These are phyloP conservation scores for Dimocarpus longan DNA, from an alignment of 345 rosid genomes.

Conservation along the genomic window DNA sequence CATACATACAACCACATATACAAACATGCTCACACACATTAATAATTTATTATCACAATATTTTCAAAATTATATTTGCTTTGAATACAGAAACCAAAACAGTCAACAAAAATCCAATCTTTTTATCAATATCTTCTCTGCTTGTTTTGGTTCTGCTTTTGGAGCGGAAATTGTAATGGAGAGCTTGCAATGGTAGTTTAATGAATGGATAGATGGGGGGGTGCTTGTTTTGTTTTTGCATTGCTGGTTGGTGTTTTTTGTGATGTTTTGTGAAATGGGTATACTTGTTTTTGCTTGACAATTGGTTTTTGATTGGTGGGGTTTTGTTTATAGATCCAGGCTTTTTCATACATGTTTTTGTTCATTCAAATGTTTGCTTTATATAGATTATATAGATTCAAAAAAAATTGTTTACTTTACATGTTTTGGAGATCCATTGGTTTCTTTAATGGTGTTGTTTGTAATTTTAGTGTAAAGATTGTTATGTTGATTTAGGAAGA, in stretches of 20 bases:
- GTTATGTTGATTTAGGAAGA: neutral
- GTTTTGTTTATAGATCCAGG: neutral
- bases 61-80: neutral
- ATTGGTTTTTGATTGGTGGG: slow-evolving; percentile 12
- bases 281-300: neutral
- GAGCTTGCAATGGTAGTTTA: slow-evolving; percentile 1
- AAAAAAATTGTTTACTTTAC: too few relatives aligned
- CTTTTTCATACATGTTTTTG: neutral
- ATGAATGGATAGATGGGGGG: neutral
- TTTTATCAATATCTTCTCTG: slow-evolving; percentile 6
- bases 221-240: neutral
- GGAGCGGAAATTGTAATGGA: neutral
- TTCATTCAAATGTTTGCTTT: neutral
- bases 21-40: too few relatives aligned
- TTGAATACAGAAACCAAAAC: slow-evolving; percentile 10
- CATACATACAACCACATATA: too few relatives aligned
- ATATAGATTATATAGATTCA: too few relatives aligned
- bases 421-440: neutral
- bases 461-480: neutral
- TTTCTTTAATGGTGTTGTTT: neutral
- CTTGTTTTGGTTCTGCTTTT: neutral
- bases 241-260: neutral
- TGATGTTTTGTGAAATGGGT: slow-evolving; percentile 17
- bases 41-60: too few relatives aligned
- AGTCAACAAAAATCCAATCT: neutral